Evolutionary conservation across 176 grass and related monocot genomes (phyloP), one percentile per base, ranked within the genome.

Genomic region (Poa pratensis): DNA sequence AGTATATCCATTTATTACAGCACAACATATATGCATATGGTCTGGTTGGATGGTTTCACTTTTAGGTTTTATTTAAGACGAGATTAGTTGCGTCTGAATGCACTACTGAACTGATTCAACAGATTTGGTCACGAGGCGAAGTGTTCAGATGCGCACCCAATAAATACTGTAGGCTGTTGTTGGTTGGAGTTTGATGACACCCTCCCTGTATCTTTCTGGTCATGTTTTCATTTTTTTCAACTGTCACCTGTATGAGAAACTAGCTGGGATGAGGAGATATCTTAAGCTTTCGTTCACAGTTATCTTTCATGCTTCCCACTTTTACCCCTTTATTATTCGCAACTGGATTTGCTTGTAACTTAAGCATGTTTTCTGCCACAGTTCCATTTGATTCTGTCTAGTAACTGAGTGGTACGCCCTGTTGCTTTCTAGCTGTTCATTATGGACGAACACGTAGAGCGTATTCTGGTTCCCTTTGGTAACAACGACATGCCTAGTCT

Each of bases 271-370:
- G 20, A 37, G 17, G 78, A 54, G 23, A 72, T 65, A 34, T 70
- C 77, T 74, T 75, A 66, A 68, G 58, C 74, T 79, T 79, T 50
- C 35, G 54, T 75, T 74, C 84, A 49, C 67, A 42, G 57, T 73
- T 90, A 73, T 48, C 66, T 58, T 72, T 67, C 46, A 74, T 24
- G 84, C 58, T 26, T 19, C 66, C 45, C 23, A 75, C 28, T 85
- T 89, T 76, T 17, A 28, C 11, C 22, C 83, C 18, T 52, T 70
- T n/a, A n/a, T 62, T 48, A 28, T 53, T 53, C 26, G 59, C 61
- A 76, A 50, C 23, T 64, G 78, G 22, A 82, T 86, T 90, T 64
- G 61, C 54, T 86, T 82, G 83, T 45, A 61, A 63, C 46, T 71
- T 60, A 82, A 86, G 32, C 83, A 74, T 7, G 55, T 54, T 32